Conservation (phyloP, 148 eudicot species). For the Nepenthes mirabilis region DNA sequence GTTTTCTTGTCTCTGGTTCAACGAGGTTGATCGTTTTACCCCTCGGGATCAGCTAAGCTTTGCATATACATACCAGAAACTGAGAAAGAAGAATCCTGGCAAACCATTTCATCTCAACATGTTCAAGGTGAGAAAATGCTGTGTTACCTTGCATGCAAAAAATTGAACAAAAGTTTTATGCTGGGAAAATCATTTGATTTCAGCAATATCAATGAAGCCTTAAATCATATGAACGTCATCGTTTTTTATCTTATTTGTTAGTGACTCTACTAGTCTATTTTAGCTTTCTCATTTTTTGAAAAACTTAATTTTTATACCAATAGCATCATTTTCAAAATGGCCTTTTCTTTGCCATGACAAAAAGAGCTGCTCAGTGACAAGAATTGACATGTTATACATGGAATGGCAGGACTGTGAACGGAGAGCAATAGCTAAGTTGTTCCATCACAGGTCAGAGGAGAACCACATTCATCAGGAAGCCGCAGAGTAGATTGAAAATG, state of each 20-base stretch:
- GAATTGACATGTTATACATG: constrained; percentile 2
- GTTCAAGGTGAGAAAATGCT: constrained; percentile 73
- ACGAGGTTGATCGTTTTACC: constrained; percentile 93
- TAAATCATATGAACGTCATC: too few relatives aligned
- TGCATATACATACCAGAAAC: constrained; percentile 89
- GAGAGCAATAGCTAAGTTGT: constrained; percentile 75
- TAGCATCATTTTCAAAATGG: too few relatives aligned
- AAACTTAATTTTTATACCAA: too few relatives aligned
- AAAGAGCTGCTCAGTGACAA: too few relatives aligned
- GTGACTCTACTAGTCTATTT: too few relatives aligned
- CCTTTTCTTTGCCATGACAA: too few relatives aligned
- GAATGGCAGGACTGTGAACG: constrained; percentile 90
- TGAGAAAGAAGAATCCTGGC: constrained; percentile 74
- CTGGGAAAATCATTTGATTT: too few relatives aligned
- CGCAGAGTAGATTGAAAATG: constrained; percentile 27
- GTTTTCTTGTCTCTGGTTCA: constrained; percentile 98
- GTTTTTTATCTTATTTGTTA: too few relatives aligned
- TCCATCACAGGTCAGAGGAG: constrained; percentile 79
- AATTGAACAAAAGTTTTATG: neutral
- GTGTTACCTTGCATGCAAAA: neutral
- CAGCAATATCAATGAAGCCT: too few relatives aligned
- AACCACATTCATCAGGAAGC: constrained; percentile 21
- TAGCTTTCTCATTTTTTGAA: too few relatives aligned
- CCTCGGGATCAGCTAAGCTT: constrained; percentile 98
- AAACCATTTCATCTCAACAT: constrained; percentile 84